A percentile compares a stretch with the other conserved stretches of the same genome.
These are phyloP conservation scores for Yarrowia hollandica DNA, from an alignment of 805 yeast species.

Conservation along the genomic window DNA sequence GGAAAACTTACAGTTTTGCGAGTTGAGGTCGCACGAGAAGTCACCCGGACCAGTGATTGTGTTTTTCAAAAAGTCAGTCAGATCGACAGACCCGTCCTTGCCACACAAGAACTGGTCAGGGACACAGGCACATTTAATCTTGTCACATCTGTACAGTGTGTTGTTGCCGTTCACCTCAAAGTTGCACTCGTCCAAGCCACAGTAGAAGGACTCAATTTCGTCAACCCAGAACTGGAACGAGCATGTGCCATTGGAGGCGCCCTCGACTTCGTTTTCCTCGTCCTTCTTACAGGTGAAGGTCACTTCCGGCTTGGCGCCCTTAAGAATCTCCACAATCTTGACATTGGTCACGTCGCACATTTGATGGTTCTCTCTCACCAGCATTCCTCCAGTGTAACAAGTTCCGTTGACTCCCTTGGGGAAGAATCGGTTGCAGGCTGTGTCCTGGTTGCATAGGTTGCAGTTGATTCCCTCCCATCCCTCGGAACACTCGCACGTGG, in stretches of 20 bases:
- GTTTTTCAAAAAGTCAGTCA: slow-evolving; percentile 86
- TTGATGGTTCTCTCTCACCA: slow-evolving; percentile 78
- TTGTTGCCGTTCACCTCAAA: slow-evolving; percentile 65
- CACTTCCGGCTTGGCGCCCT: slow-evolving; percentile 84
- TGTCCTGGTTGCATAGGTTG: slow-evolving; percentile 70
- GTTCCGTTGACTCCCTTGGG: slow-evolving; percentile 85
- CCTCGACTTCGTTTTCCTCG: slow-evolving; percentile 36
- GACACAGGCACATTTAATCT: slow-evolving; percentile 81
- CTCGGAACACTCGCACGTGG: slow-evolving; percentile 66
- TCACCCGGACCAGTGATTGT: slow-evolving; percentile 93
- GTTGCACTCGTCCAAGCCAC: slow-evolving; percentile 75
- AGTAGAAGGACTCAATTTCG: slow-evolving; percentile 82
- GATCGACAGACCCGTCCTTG: slow-evolving; percentile 88
- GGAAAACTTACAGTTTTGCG: slow-evolving; percentile 70
- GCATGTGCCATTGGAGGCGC: slow-evolving; percentile 49
- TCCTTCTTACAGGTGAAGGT: slow-evolving; percentile 84
- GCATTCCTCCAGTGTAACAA: slow-evolving; percentile 81
- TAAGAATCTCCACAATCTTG: slow-evolving; percentile 76
- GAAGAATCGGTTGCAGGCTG: slow-evolving; percentile 80
- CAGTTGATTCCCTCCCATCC: slow-evolving; percentile 98
- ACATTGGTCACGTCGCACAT: slow-evolving; percentile 91
- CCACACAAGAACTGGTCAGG: slow-evolving; percentile 96
- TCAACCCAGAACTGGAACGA: slow-evolving; percentile 97
- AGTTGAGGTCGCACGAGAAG: slow-evolving; percentile 70
- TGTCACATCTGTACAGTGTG: slow-evolving; percentile 76